Percentiles rank a stretch among this genome's conserved stretches.
These are phyloP conservation scores for Cutaneotrichosporon curvatum DNA, from an alignment of 1,284 basidiomycete genomes.

Conservation along the genomic window DNA sequence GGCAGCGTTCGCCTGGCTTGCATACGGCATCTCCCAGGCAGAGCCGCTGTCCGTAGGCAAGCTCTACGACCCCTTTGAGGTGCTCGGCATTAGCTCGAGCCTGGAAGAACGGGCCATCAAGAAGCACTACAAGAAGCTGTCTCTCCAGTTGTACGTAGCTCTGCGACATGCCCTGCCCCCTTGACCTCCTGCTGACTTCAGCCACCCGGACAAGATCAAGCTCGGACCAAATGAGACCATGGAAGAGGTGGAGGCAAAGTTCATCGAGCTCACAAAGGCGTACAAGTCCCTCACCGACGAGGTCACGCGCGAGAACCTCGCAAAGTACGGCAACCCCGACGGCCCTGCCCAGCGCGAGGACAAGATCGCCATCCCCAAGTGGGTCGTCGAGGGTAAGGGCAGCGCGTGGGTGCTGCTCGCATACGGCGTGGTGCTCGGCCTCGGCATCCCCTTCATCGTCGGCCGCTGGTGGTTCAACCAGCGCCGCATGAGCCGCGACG, in stretches of 20 bases:
- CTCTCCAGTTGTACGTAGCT: constrained; percentile 66
- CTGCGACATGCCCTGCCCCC: background rate
- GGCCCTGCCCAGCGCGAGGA: constrained; percentile 90
- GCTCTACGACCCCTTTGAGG: constrained; percentile 90
- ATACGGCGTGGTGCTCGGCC: constrained; percentile 83
- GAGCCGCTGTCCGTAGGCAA: constrained; percentile 56
- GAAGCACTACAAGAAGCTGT: constrained; percentile 92
- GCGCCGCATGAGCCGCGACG: constrained; percentile 84
- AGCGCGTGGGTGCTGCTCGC: constrained; percentile 81
- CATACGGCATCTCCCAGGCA: constrained; percentile 57
- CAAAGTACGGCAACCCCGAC: constrained; percentile 90
- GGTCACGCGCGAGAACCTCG: constrained; percentile 82
- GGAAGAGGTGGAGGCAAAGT: constrained; percentile 80
- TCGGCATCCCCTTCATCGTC: constrained; percentile 77
- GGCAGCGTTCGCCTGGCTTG: constrained; percentile 63
- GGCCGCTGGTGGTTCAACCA: constrained; percentile 98
- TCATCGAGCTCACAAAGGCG: constrained; percentile 92
- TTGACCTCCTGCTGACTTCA: constrained; percentile 37
- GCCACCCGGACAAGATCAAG: constrained; percentile 95
- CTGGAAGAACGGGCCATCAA: constrained; percentile 86
- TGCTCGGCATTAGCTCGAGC: constrained; percentile 71
- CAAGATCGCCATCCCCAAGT: constrained; percentile 91
- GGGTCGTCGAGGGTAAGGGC: constrained; percentile 89
- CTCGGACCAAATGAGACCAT: constrained; percentile 75
- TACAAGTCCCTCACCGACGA: constrained; percentile 98